phyloP scores from a whole-genome alignment of 345 rosid species.

The Salix koriyanagi region DNA sequence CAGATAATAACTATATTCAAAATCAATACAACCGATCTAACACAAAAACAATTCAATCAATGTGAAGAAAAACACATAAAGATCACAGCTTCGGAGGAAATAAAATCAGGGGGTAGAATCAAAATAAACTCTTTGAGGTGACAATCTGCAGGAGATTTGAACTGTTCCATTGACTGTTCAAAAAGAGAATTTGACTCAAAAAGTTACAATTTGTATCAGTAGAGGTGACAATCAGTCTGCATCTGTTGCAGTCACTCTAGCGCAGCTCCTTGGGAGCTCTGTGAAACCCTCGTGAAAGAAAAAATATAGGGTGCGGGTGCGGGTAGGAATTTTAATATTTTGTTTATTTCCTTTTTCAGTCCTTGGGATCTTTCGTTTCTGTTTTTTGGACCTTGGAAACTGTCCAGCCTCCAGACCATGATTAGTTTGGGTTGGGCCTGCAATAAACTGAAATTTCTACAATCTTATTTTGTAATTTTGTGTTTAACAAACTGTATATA shows the following conservation, averaged over 20 bases:
- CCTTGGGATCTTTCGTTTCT: not conserved
- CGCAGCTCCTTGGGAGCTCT: not conserved
- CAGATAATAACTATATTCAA: not conserved
- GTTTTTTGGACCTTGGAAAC: not conserved
- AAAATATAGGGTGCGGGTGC: not conserved
- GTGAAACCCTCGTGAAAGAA: not conserved
- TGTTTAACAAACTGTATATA: too few species aligned
- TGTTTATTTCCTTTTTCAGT: not conserved
- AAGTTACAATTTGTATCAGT: too few species aligned
- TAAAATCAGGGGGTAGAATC: not conserved
- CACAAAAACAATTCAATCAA: not conserved
- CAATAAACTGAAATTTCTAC: not conserved
- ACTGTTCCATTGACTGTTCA: conserved; percentile 41
- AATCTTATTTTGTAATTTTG: too few species aligned
- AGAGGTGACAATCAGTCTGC: too few species aligned
- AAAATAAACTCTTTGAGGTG: conserved; percentile 56
- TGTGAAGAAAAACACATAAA: not conserved
- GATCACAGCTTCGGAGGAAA: not conserved
- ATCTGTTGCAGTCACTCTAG: not conserved
- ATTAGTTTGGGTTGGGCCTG: not conserved
- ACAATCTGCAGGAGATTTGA: conserved; percentile 40
- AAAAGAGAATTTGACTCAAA: not conserved
- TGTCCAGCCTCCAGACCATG: not conserved
- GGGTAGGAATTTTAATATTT: not conserved
- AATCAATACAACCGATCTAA: not conserved